Evolutionary conservation across 441 rosid genomes (phyloP).

Genomic region (Euphorbia celastroides): DNA sequence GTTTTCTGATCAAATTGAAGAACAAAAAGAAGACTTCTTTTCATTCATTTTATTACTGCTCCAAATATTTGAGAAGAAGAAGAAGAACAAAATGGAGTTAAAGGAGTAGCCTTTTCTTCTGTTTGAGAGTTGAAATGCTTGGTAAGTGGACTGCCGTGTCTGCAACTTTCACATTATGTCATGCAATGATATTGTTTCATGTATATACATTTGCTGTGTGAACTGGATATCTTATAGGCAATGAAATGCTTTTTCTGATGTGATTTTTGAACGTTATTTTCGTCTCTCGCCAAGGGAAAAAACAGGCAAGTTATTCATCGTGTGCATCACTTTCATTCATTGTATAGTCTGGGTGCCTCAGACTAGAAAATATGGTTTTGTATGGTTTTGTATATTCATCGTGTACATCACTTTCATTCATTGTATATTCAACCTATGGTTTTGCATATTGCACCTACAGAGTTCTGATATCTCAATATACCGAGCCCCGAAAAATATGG

Average conservation of each 20-base stretch:
- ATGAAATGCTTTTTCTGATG: conserved; percentile 2
- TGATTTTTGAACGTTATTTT: not conserved
- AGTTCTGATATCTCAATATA: not conserved
- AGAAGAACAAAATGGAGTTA: not conserved
- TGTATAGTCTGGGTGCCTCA: too few relatives aligned
- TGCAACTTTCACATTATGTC: not conserved
- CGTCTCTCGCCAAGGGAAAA: not conserved
- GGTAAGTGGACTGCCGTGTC: not conserved
- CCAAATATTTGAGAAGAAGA: not conserved
- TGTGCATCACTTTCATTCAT: not conserved
- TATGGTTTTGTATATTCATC: too few relatives aligned
- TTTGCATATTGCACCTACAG: not conserved
- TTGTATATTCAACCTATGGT: too few relatives aligned
- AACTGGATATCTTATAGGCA: not conserved
- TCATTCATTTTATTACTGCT: not conserved
- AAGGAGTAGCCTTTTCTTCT: not conserved
- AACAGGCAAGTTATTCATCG: not conserved
- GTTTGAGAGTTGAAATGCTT: not conserved
- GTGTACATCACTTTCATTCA: not conserved
- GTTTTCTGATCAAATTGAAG: too few relatives aligned
- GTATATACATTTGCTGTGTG: not conserved
- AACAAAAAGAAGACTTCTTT: not conserved
- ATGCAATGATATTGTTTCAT: not conserved
- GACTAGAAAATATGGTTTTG: conserved; percentile 1
- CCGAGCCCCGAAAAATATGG: conserved; percentile 9